Conservation (phyloP, 257 asterid species). For the Nyctanthes arbortristis region DNA sequence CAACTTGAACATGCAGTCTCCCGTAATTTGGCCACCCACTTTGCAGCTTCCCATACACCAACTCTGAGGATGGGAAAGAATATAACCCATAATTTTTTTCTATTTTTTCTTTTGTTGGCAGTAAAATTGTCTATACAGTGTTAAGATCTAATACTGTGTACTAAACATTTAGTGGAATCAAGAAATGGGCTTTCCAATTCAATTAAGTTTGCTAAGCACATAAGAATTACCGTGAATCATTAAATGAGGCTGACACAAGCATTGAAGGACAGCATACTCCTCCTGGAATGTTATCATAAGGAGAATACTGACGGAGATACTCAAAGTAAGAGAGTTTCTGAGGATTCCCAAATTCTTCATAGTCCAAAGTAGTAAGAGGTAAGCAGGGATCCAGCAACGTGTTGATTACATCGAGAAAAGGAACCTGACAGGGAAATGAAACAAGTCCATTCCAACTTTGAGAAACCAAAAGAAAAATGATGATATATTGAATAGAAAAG, state of each 20-base stretch:
- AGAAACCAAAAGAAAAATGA: neutral
- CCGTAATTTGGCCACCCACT: constrained; percentile 95
- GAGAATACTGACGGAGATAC: constrained; percentile 71
- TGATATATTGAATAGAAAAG: neutral
- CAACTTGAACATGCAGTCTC: constrained; percentile 56
- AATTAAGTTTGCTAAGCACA: neutral
- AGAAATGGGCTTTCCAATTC: neutral
- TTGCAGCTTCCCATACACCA: constrained; percentile 98
- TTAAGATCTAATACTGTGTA: neutral
- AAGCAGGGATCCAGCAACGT: constrained; percentile 70
- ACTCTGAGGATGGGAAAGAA: constrained; percentile 43
- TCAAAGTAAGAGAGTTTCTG: constrained; percentile 44
- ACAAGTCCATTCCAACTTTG: neutral
- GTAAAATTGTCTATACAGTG: no score
- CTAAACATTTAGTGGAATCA: neutral
- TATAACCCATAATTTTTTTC: no score
- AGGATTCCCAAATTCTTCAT: constrained; percentile 92
- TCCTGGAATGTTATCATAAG: constrained; percentile 65
- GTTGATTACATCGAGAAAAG: constrained; percentile 84
- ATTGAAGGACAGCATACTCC: constrained; percentile 76
- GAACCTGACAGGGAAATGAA: constrained; percentile 50
- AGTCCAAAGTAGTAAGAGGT: constrained; percentile 84
- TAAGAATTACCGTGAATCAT: constrained; percentile 71
- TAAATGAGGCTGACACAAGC: constrained; percentile 78
- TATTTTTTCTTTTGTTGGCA: no score